Evolutionary conservation across 2,329 filamentous ascomycete genomes (phyloP).

Genomic region (Uncinocarpus reesii): DNA sequence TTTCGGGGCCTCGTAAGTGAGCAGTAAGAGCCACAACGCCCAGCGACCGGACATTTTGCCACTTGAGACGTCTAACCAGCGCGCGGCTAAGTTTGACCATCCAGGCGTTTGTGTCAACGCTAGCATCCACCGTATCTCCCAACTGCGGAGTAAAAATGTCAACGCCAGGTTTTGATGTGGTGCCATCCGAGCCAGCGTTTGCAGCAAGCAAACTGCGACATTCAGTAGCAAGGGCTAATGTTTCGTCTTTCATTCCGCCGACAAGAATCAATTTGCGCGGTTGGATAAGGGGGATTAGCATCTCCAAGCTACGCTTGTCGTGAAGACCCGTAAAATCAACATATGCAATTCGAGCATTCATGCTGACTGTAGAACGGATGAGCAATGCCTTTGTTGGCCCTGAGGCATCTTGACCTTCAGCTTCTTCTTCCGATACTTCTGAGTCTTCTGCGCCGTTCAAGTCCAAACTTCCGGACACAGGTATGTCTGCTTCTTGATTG

Average conservation of each 20-base stretch:
- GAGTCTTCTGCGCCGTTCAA: constrained; percentile 43
- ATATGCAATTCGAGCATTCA: constrained; percentile 69
- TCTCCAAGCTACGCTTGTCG: constrained; percentile 85
- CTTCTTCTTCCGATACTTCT: constrained; percentile 45
- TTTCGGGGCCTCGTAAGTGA: constrained; percentile 46
- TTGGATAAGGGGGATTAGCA: constrained; percentile 87
- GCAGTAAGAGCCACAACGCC: constrained; percentile 91
- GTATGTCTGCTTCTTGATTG: constrained; percentile 35
- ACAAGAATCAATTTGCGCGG: constrained; percentile 92
- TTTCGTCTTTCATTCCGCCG: constrained; percentile 69
- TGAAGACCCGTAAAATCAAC: constrained; percentile 89
- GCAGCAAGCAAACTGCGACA: constrained; percentile 57
- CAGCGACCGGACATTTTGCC: constrained; percentile 85
- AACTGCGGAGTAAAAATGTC: constrained; percentile 73
- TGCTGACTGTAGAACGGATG: constrained; percentile 51
- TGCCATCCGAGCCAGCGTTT: constrained; percentile 25
- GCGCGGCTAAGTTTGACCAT: constrained; percentile 77
- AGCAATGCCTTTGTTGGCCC: constrained; percentile 70
- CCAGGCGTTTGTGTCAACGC: constrained; percentile 97
- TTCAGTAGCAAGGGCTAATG: constrained; percentile 63
- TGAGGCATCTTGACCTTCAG: constrained; percentile 37
- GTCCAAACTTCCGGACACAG: constrained; percentile 26
- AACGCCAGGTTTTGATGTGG: constrained; percentile 27
- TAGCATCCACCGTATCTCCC: constrained; percentile 71
- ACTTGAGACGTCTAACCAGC: constrained; percentile 76